phyloP scores from a whole-genome alignment of 805 yeast species.

The Maudiozyma serrabonitensis region DNA sequence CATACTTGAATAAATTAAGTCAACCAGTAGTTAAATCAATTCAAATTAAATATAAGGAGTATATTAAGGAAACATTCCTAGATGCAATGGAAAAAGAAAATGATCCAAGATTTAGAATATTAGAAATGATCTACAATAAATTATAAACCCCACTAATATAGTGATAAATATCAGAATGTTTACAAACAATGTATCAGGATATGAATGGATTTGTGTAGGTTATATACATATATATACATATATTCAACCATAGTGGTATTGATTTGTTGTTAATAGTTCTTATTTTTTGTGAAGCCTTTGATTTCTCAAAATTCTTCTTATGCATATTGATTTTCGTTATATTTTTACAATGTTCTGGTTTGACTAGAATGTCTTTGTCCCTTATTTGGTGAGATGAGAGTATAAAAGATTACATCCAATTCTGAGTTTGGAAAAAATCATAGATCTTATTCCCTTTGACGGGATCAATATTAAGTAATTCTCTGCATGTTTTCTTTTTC shows the following conservation, averaged over 20 bases:
- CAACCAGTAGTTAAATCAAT: constrained; percentile 29
- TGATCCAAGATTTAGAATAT: constrained; percentile 24
- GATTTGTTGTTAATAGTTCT: not conserved
- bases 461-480: constrained; percentile 73
- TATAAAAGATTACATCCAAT: constrained; percentile 47
- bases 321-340: not conserved
- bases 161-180: too few species aligned
- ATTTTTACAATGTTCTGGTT: not conserved
- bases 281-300: not conserved
- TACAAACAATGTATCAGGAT: too few species aligned
- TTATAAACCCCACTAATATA: constrained; percentile 7
- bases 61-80: constrained; percentile 29
- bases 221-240: too few species aligned
- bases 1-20: constrained; percentile 41
- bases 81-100: constrained; percentile 14
- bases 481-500: constrained; percentile 80
- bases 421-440: constrained; percentile 87
- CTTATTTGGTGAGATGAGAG: too few species aligned
- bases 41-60: constrained; percentile 27
- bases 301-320: not conserved
- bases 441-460: constrained; percentile 78
- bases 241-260: too few species aligned
- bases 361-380: too few species aligned
- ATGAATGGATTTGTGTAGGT: too few species aligned
- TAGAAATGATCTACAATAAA: constrained; percentile 27